phyloP scores from a whole-genome alignment of 208 protist species.

The Leishmania amazonensis region DNA sequence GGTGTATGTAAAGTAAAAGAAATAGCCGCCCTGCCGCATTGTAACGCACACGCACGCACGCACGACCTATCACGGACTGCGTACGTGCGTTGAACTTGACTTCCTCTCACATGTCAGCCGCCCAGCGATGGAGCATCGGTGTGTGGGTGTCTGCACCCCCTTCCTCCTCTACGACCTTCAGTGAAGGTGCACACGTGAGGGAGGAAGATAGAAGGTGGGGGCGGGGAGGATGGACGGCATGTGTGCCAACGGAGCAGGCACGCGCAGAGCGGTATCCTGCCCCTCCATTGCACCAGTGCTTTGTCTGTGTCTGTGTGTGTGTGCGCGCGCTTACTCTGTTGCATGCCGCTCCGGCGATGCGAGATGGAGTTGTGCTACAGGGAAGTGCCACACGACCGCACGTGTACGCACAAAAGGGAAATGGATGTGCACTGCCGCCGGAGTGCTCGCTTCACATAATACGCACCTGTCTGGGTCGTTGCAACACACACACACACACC shows the following conservation, averaged over 20 bases:
- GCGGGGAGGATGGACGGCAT: neutral
- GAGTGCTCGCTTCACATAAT: too few species aligned
- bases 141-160: neutral
- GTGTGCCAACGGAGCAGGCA: neutral
- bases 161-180: neutral
- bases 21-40: neutral
- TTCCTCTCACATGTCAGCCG: neutral
- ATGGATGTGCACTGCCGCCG: too few species aligned
- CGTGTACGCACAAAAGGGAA: too few species aligned
- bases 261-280: neutral
- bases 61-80: neutral
- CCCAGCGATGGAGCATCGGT: neutral
- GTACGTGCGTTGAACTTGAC: neutral
- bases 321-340: too few species aligned
- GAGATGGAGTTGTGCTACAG: too few species aligned
- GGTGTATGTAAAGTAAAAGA: conserved; percentile 4
- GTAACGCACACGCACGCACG: neutral
- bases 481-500: neutral
- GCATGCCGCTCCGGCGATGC: too few species aligned
- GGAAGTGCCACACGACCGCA: too few species aligned
- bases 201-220: neutral
- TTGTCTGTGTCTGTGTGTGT: too few species aligned
- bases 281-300: neutral
- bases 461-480: neutral
- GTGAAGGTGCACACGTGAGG: neutral